Base-by-base conservation (phyloP, 495 filamentous ascomycete species). In the Daldinia vernicosa region DNA sequence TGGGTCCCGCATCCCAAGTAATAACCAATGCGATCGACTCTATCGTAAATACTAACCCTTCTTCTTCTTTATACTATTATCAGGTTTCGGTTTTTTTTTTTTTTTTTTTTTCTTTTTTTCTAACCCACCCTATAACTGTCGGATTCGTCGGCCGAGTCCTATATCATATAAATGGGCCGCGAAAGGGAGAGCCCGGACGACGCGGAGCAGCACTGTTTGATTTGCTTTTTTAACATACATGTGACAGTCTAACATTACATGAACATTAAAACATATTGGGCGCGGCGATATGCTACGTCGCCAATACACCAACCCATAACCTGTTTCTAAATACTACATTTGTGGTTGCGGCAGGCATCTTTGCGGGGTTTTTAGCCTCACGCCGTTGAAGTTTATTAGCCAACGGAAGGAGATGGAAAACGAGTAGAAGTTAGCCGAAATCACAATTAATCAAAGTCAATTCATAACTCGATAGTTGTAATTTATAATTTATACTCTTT, bases 1-100 rank as follows among this genome's bases (percentile, higher is more conserved):
- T 72, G 32, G 65, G 66, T 73, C 69, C 61, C 66, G 60, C 65
- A 73, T 73, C 65, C 56, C 57, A 43, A 61, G 58, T 33, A 40
- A n/a, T 37, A 57, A 56, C 70, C 70, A 72, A 72, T 72, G 28
- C 65, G 60, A 66, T 69, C 45, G 52, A 53, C 4, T 35, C 47
- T 24, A 47, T 58, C 43, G 12, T 35, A 43, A 50, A 28, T 24
- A 62, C 30, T 7, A 24, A 30, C 50, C 27, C 32, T 55, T 1
- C n/a, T 45, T 45, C 14, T 47, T 60, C 22, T 32, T 5, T 11
- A 26, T 28, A 53, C 15, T 45, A 54, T 24, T 24, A n/a, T n/a
- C n/a, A n/a, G n/a, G n/a, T 33, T 33, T 53, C 14, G 45, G 47
- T 28, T 45, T 14, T 32, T 24, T 12, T 52, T 54, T 37, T 24